A percentile compares a stretch with the other conserved stretches of the same genome.
These are phyloP conservation scores for Cercospora citrullina DNA, from an alignment of 2,329 filamentous ascomycete species.

Conservation along the genomic window DNA sequence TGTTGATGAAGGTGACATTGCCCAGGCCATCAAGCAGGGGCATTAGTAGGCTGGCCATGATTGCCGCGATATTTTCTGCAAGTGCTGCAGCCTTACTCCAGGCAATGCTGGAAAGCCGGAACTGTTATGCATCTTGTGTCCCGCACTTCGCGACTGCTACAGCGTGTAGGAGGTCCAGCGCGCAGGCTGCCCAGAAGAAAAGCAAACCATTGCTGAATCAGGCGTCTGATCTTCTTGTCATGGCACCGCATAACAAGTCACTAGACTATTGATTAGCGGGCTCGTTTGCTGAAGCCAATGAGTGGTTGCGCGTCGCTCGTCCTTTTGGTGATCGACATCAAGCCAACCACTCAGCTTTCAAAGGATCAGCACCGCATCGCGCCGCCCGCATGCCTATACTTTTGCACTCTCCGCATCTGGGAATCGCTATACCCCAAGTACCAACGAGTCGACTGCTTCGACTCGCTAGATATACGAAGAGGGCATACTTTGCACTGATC, in stretches of 20 bases:
- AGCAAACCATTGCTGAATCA: not conserved
- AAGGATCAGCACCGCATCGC: not conserved
- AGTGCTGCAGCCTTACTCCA: not conserved
- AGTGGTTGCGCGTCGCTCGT: not conserved
- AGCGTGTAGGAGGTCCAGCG: not conserved
- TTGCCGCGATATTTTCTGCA: not conserved
- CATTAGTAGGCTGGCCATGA: slow-evolving; percentile 12
- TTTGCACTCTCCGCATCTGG: not conserved
- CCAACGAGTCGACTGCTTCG: not conserved
- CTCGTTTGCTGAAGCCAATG: not conserved
- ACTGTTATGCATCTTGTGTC: not conserved
- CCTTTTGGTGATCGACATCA: not conserved
- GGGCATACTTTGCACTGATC: not conserved
- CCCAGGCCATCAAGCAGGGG: slow-evolving; percentile 19
- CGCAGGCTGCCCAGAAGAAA: not conserved
- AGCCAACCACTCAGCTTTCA: not conserved
- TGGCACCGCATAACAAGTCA: not conserved
- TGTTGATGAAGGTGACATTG: slow-evolving; percentile 27
- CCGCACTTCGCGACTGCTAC: not conserved
- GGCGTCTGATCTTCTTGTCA: not conserved
- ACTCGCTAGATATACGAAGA: not conserved
- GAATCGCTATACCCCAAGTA: not conserved
- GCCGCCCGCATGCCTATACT: not conserved
- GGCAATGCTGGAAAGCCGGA: not conserved
- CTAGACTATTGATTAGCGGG: not conserved